Base-by-base conservation (phyloP, 108 stramenopile genomes). In the Nitzschia sp. region DNA sequence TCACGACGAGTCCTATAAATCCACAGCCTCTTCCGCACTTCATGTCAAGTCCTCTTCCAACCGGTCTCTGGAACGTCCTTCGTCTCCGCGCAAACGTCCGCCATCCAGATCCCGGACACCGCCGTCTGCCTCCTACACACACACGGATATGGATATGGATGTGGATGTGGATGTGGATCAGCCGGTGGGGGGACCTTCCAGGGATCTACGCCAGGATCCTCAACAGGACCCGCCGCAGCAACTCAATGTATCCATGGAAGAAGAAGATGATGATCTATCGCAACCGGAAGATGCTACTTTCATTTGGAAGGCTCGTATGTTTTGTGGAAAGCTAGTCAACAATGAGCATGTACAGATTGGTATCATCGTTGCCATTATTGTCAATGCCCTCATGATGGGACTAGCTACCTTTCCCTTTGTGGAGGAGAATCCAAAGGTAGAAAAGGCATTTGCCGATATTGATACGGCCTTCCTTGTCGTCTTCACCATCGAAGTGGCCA, bases 321-420 rank as follows among this genome's bases (percentile, higher is more conserved):
- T 46, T 2, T 41, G 67, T 69, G 84, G 84, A 50, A 67, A 63
- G 26, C 56, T 77, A 10, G 81, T 85, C 46, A 85, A 85, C 73
- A 59, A 85, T 63, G 68, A 71, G 38, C 54, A 67, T 22, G 72
- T 82, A 0, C 85, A 86, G 38, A 22, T 86, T 14, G 22, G 14
- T 37, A 80, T 90, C 41, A 76, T 90, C 52, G 42, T 70, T 14
- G 67, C 83, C 22, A 90, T 90, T 52, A 59, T 87, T 6, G 42
- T 82, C 60, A 90, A 90, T 60, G 86, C 84, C 9, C 58, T 87
- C 0, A 69, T 82, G 67, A 85, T 90, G 81, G 89, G 89, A 22
- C 15, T 90, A 0, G 84, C 83, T 20, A 90, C 89, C 10, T 83
- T 82, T 75, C 80, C 83, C 60, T 84, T 86, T 74, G 84, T 87